Evolutionary conservation across 2,329 filamentous ascomycete genomes (phyloP), one percentile per base, ranked within the genome.

Genomic region (Fusarium verrucosum): DNA sequence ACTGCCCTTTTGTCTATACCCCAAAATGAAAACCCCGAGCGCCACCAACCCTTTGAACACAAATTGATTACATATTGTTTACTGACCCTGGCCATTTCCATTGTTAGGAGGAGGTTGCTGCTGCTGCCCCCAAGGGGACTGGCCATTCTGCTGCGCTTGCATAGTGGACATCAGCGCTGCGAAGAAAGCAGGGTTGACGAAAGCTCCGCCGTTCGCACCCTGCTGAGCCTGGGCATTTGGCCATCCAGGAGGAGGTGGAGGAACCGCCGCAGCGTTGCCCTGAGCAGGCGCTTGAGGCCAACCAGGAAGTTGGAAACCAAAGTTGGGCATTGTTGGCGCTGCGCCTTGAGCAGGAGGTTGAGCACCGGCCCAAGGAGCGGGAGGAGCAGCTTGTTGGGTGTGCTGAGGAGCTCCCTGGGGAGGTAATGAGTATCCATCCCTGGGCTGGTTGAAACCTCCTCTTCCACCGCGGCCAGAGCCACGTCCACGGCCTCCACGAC

Each of bases 141-240:
- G 72, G 1, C 72, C 71, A 20, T 71, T 71, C 41, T 76, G 73
- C 43, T 68, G 65, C 10, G 72, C 70, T 62, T 79, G 78, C 72
- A 80, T 78, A 55, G 82, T 80, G 35, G 72, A 77, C 74, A 83
- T 79, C 32, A 83, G 61, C 5, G 79, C 81, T 36, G 83, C 81
- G 56, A 88, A 79, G 70, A 89, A 83, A 2, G 83, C 81, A 5
- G 86, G 86, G 64, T 87, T 88, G 58, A 87, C 81, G 65, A 85
- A 85, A 10, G 82, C 77, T 9, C 61, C 81, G 43, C 77, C 41
- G 74, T 73, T 32, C 16, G 79, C 71, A 36, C 38, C 57, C n/a
- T 62, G 65, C 32, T 77, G 77, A 40, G 58, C 77, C 72, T 65
- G 74, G 23, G 64, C 68, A 55, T 45, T 45, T 8, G 74, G 72